Percentiles rank a stretch among this genome's conserved stretches.
These are phyloP conservation scores for Aspergillus baeticus DNA, from an alignment of 495 filamentous ascomycete species.

Conservation along the genomic window DNA sequence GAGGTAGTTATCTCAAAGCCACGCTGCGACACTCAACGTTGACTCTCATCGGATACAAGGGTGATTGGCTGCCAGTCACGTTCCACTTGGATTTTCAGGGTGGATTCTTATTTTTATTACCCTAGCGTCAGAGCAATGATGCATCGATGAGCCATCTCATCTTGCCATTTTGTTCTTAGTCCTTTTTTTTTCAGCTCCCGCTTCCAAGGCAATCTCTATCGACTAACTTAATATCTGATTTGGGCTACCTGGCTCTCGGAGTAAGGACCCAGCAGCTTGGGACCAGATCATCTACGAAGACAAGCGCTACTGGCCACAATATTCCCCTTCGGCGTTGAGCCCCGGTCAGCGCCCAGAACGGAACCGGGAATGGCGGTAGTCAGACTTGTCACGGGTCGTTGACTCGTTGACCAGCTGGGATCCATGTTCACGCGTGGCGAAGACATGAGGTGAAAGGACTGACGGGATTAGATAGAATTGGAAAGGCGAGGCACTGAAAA, in stretches of 20 bases:
- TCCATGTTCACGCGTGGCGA: slow-evolving; percentile 24
- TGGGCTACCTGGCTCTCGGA: slow-evolving; percentile 19
- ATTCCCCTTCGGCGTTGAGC: slow-evolving; percentile 8
- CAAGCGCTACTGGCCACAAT: slow-evolving; percentile 19
- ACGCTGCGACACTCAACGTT: not conserved
- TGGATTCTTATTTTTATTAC: not conserved
- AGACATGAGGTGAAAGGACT: slow-evolving; percentile 1
- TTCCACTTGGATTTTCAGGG: not conserved
- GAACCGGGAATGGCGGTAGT: not conserved
- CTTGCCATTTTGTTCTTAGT: slow-evolving; percentile 4
- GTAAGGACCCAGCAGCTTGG: slow-evolving; percentile 23
- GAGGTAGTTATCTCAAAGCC: slow-evolving; percentile 2
- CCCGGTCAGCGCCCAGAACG: not conserved
- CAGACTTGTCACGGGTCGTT: not conserved
- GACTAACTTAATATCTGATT: not conserved
- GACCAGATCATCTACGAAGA: slow-evolving; percentile 14
- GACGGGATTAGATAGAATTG: slow-evolving; percentile 4
- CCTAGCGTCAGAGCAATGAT: not conserved
- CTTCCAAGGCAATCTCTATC: slow-evolving; percentile 12
- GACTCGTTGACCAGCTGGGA: not conserved
- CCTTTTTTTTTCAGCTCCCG: slow-evolving; percentile 5
- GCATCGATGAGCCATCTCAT: not conserved
- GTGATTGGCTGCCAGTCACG: not conserved
- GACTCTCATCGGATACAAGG: not conserved
- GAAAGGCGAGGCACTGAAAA: not conserved